A percentile compares a stretch with the other conserved stretches of the same genome.
phyloP scores from a whole-genome alignment of 768 basidiomycete species.

The Filobasidium floriforme region DNA sequence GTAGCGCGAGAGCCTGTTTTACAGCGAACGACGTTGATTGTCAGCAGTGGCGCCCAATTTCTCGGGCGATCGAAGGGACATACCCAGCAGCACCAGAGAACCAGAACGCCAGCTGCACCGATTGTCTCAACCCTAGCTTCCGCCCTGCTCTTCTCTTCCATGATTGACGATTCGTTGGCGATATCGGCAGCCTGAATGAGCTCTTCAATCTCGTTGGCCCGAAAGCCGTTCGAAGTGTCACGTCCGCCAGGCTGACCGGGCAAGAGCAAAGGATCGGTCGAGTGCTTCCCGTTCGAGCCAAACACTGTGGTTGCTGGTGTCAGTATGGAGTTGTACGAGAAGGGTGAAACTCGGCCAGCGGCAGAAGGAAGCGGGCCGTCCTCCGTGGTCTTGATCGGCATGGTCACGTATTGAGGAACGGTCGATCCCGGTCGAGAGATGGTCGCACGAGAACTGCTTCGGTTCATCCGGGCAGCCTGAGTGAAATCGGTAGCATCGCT shows the following conservation, averaged over 20 bases:
- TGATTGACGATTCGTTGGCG: neutral
- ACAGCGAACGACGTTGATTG: too few relatives aligned
- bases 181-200: slow-evolving; percentile 5
- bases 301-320: slow-evolving; percentile 1
- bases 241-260: slow-evolving; percentile 2
- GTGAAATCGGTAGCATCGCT: neutral
- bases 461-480: neutral
- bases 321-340: slow-evolving; percentile 5
- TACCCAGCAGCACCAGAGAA: slow-evolving; percentile 16
- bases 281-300: slow-evolving; percentile 11
- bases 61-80: neutral
- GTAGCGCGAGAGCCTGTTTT: slow-evolving; percentile 9
- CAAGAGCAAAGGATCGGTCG: slow-evolving; percentile 20
- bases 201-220: neutral
- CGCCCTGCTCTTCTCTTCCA: neutral
- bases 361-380: slow-evolving; percentile 2
- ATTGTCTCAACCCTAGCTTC: neutral
- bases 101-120: neutral
- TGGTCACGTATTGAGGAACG: slow-evolving; percentile 5
- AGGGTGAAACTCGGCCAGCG: neutral
- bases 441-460: neutral
- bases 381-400: slow-evolving; percentile 4
- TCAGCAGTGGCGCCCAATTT: too few relatives aligned
- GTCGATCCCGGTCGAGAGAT: slow-evolving; percentile 5
- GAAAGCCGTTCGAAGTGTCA: neutral